Percentiles rank a stretch among this genome's conserved stretches.
phyloP scores from a whole-genome alignment of 371 early-diverging fungal genomes.

The Thermomucor indicae-seudaticae region DNA sequence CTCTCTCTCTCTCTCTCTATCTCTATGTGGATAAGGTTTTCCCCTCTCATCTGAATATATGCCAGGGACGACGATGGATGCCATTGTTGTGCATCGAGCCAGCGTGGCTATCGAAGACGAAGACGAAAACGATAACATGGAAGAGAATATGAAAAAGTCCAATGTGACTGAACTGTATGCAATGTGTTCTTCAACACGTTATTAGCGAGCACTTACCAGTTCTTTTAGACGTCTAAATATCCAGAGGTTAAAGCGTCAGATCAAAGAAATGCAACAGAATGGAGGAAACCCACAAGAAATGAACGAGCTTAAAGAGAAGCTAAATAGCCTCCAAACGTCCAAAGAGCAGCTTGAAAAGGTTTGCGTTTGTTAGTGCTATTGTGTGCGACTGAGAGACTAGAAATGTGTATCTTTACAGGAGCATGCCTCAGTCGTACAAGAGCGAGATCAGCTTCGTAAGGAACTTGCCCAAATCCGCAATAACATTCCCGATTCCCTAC shows the following conservation, averaged over 20 bases:
- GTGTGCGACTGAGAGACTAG: too few species aligned
- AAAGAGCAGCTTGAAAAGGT: constrained; percentile 65
- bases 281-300: constrained; percentile 10
- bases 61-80: constrained; percentile 23
- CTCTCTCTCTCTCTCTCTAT: too few species aligned
- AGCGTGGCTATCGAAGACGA: constrained; percentile 34
- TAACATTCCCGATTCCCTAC: constrained; percentile 43
- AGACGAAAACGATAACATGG: constrained; percentile 24
- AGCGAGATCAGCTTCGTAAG: constrained; percentile 59
- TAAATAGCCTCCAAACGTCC: too few species aligned
- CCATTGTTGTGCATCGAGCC: constrained; percentile 26
- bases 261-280: constrained; percentile 31
- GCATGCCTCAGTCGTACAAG: constrained; percentile 58
- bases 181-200: background rate
- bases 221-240: constrained; percentile 36
- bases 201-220: too few species aligned
- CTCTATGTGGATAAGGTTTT: too few species aligned
- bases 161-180: constrained; percentile 46
- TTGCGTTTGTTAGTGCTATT: too few species aligned
- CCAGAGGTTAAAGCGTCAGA: constrained; percentile 29
- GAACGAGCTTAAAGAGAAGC: constrained; percentile 17
- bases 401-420: too few species aligned
- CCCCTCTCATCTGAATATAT: background rate
- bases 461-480: constrained; percentile 61
- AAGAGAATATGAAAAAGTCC: constrained; percentile 49